phyloP scores from a whole-genome alignment of 2,329 filamentous ascomycete species.

The Colletotrichum theobromicola region DNA sequence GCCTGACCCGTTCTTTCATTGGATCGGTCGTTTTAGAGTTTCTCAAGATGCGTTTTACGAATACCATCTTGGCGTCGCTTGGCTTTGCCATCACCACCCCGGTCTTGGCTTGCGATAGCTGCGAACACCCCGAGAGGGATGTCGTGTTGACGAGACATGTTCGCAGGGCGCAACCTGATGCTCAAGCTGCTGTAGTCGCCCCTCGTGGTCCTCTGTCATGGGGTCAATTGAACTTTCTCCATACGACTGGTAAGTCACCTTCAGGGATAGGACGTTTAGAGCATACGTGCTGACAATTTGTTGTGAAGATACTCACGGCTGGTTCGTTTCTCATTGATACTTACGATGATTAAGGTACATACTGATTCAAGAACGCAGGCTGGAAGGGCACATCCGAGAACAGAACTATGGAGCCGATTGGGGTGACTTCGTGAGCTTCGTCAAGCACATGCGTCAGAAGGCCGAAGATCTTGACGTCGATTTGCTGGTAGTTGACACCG shows the following conservation, averaged over 20 bases:
- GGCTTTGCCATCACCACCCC: not conserved
- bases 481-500: constrained; percentile 65
- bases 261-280: constrained; percentile 62
- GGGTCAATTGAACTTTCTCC: constrained; percentile 68
- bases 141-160: constrained; percentile 34
- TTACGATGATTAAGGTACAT: rapidly evolving
- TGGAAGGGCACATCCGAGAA: constrained; percentile 66
- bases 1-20: not conserved
- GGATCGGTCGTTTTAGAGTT: not conserved
- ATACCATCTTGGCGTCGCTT: not conserved
- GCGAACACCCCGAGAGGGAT: constrained; percentile 14
- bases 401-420: constrained; percentile 69
- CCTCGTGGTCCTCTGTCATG: constrained; percentile 57
- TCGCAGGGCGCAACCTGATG: constrained; percentile 54
- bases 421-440: constrained; percentile 69
- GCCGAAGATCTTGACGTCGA: constrained; percentile 63
- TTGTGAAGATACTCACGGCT: not conserved
- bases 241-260: constrained; percentile 1
- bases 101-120: not conserved
- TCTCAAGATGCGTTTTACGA: constrained; percentile 1
- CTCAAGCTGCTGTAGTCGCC: constrained; percentile 44
- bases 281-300: constrained; percentile 25
- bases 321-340: not conserved
- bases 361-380: constrained; percentile 35
- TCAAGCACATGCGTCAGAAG: constrained; percentile 63